Evolutionary conservation across 805 yeast species (phyloP), one percentile per base, ranked within the genome.

Genomic region (Starmera pachycereana): DNA sequence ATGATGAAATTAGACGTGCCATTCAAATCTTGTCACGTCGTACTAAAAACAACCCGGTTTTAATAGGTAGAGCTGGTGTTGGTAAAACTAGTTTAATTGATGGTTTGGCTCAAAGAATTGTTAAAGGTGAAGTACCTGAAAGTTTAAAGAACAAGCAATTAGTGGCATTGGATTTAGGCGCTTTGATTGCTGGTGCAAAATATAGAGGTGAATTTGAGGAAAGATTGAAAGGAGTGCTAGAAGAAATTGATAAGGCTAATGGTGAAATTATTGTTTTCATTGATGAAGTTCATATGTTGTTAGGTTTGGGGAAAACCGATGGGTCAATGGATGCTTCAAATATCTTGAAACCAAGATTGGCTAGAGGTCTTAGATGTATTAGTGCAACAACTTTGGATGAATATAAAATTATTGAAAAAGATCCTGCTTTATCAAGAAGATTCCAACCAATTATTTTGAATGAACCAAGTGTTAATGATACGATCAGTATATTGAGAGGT

Each of bases 31-130:
- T 90, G 35, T 86, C 96, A 1, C 69, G 98, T 50, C 71, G 97
- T 58, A 88, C 97, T 1, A 90, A 90, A 61, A 92, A 92, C 59
- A 90, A 90, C 54, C 98, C 98, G 0, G 95, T 92, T 1, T 61
- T 90, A 40, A 88, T 92, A 33, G 98, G 98, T 46, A 78, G 84
- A 49, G 98, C 98, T 1, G 98, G 98, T 63, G 94, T 96, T 0
- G 98, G 98, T 65, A 90, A 90, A 60, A 92, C 97, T 0, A 94
- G 97, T 7, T 78, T 92, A 42, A 83, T 92, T 76, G 98, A 92
- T 57, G 98, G 97, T 0, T 67, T 92, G 32, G 97, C 97, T 0
- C 97, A 92, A 61, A 68, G 97, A 52, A 89, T 92, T 37, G 77
- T 86, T 8, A 76, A 82, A 41, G 90, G 90, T 11, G 95, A 89